Evolutionary conservation across 345 rosid species (phyloP).

Genomic region (Gossypium australe): DNA sequence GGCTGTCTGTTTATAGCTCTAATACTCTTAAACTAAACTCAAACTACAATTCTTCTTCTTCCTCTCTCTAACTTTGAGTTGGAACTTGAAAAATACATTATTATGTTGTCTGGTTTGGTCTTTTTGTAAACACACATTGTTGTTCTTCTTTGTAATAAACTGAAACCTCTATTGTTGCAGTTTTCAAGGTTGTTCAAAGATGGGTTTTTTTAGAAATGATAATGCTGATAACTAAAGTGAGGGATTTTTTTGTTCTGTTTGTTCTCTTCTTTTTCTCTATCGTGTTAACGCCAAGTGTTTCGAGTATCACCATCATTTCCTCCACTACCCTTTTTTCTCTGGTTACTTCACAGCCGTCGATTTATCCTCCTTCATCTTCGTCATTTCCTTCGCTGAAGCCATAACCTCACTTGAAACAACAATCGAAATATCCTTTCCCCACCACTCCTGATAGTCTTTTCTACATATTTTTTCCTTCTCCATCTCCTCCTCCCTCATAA

Average conservation of each 20-base stretch:
- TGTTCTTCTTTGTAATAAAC: neutral
- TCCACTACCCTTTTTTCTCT: constrained; percentile 73
- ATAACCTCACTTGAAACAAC: constrained; percentile 36
- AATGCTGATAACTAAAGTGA: neutral
- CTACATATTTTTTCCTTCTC: constrained; percentile 35
- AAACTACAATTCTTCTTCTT: neutral
- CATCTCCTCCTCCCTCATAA: constrained; percentile 40
- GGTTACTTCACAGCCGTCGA: constrained; percentile 27
- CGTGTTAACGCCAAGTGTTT: constrained; percentile 2
- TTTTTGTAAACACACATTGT: neutral
- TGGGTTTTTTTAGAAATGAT: neutral
- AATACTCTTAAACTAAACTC: neutral
- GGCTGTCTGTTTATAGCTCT: neutral
- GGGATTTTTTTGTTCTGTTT: too few relatives aligned
- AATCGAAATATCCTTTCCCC: constrained; percentile 47
- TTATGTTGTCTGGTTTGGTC: neutral
- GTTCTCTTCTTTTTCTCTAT: constrained; percentile 18
- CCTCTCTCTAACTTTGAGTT: neutral
- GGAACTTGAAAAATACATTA: neutral
- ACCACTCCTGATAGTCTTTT: constrained; percentile 35
- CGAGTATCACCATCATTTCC: constrained; percentile 38
- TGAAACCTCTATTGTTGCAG: neutral
- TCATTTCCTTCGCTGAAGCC: constrained; percentile 27
- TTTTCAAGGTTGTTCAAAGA: neutral
- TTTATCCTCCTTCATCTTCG: constrained; percentile 33